Evolutionary conservation across 2,329 filamentous ascomycete genomes (phyloP), one percentile per base, ranked within the genome.

Genomic region (Myriosclerotinia curreyana): DNA sequence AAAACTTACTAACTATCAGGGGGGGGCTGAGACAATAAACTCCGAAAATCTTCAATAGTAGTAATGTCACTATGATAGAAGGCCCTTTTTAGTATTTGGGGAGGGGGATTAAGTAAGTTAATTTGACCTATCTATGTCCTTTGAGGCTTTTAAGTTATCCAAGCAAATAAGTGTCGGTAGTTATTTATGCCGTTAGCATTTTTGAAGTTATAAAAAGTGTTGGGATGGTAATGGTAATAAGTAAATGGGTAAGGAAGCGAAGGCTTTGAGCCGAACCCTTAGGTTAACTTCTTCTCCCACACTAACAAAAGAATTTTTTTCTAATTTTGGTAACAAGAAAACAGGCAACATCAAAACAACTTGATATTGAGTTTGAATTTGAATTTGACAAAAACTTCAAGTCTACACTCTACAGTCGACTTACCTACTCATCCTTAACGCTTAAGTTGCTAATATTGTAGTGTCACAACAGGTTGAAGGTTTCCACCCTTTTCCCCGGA

Each of bases 21-120:
- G 53, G 53, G 61, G 61, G 53, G 53, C 61, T 64, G 61, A 64
- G 61, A 64, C 53, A 64, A 59, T 51, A 50, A n/a, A 59, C 25
- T 51, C 61, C 36, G 61, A 46, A 49, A 49, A 50, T 28, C 40
- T 63, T 63, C 40, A 56, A 64, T 59, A 8, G 61, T 51, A 9
- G 20, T 6, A 64, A 64, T 59, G 61, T 59, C 53, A 51, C 52
- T 22, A 50, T 44, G 25, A 64, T 50, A 56, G 53, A 64, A 50
- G 53, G 61, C 36, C 61, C 46, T 64, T 63, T 49, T 64, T 34
- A 28, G 5, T 4, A 31, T 28, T 6, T 20, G 12, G 46, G 9
- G 50, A n/a, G n/a, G 42, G 11, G 50, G 50, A 25, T 38, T 25
- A 42, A 25, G 53, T 4, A 11, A n/a, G 5, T 11, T 14, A 17